phyloP scores from a whole-genome alignment of 2,329 filamentous ascomycete genomes.

The Trichoderma sp. region DNA sequence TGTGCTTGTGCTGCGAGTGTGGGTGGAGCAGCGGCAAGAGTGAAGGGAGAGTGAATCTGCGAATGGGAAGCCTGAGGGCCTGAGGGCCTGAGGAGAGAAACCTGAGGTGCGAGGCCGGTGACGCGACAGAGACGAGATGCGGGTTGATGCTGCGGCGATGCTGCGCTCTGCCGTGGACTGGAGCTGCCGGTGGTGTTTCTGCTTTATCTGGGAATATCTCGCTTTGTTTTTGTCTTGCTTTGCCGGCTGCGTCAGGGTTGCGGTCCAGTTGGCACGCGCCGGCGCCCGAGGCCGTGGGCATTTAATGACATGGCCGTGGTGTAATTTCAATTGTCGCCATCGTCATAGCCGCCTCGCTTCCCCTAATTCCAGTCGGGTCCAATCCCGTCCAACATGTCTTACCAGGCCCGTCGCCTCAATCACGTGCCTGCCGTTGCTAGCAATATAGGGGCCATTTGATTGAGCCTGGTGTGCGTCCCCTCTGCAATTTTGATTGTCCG shows the following conservation, averaged over 20 bases:
- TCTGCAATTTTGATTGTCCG: neutral
- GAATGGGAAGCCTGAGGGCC: neutral
- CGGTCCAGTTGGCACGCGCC: neutral
- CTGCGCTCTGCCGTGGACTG: neutral
- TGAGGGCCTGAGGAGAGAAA: too few relatives aligned
- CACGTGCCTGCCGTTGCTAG: constrained; percentile 16
- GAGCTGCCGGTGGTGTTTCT: neutral
- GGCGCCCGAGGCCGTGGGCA: constrained; percentile 3
- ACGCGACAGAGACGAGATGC: neutral
- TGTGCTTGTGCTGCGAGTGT: neutral
- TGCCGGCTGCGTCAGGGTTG: neutral
- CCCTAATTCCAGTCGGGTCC: constrained; percentile 17
- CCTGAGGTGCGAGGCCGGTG: neutral
- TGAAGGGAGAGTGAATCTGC: neutral
- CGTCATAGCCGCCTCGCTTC: constrained; percentile 24
- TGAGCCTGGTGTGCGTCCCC: neutral
- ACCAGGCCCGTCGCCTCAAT: neutral
- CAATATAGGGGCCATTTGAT: neutral
- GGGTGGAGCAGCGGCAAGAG: neutral
- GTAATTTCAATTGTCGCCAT: constrained; percentile 21
- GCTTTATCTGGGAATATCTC: neutral
- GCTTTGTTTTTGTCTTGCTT: neutral
- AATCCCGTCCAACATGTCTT: constrained; percentile 1
- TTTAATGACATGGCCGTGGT: constrained; percentile 20
- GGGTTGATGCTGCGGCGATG: neutral